Evolutionary conservation across 1,139 yeast genomes (phyloP), one percentile per base, ranked within the genome.

Genomic region (Hyphopichia burtonii): DNA sequence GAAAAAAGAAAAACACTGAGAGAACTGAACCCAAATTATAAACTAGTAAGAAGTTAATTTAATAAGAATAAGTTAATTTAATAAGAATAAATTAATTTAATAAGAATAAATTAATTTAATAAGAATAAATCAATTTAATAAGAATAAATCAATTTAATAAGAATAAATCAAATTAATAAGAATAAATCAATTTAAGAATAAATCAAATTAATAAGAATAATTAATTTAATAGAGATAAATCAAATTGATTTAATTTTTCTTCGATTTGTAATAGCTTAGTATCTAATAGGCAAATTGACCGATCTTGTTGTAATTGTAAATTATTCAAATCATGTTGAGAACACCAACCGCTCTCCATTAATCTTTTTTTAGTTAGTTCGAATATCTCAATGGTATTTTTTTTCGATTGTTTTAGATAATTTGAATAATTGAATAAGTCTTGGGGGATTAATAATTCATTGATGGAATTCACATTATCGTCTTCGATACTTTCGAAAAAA

Each of bases 321-420:
- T 70, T 71, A 45, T 69, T 63, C 53, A 73, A 62, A 51, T 73
- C 78, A 46, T 70, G 70, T 30, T 54, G 54, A 2, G 76, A 70
- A 49, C 76, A 71, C 78, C 78, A 73, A 2, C 78, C 78, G 40
- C 71, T 64, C 34, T 61, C 62, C 22, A 52, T 44, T 44, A 73
- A 60, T 41, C 69, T 59, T 37, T 58, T 55, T 41, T 56, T 66
- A n/a, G 77, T 66, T 19, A 58, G 51, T 36, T 60, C 66, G 48
- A 62, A 73, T 3, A 73, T 72, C 16, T 66, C 68, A 34, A 55
- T 56, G 19, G 67, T 55, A n/a, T 63, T 54, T 36, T 52, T 53
- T 46, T 65, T 66, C 49, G 66, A 71, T 36, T 57, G 54, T 19
- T 51, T 56, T 44, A 69, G 55, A 45, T 57, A 68, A n/a, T 51